These are phyloP conservation scores for Pharnaceum exiguum DNA, from an alignment of 148 eudicot species.

Conservation along the genomic window DNA sequence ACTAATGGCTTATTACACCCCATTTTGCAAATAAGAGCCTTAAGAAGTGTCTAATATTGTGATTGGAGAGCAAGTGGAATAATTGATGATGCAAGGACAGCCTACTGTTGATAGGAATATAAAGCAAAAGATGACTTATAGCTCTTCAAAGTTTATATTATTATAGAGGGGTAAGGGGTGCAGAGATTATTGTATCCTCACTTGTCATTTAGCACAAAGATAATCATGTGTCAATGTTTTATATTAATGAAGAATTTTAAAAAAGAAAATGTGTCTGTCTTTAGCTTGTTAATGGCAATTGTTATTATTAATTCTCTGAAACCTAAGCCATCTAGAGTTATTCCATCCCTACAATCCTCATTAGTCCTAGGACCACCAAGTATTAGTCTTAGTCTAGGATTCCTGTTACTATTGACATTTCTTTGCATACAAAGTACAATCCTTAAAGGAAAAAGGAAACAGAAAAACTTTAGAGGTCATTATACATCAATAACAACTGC, in stretches of 20 bases:
- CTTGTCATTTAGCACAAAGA: slow-evolving; percentile 27
- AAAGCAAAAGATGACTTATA: slow-evolving; percentile 12
- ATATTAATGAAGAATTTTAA: neutral
- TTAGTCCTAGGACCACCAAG: slow-evolving; percentile 14
- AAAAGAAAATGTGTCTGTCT: slow-evolving; percentile 8
- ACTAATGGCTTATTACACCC: slow-evolving; percentile 28
- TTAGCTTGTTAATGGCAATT: slow-evolving; percentile 12
- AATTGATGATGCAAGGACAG: neutral
- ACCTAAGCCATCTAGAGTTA: neutral
- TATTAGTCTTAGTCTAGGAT: slow-evolving; percentile 9
- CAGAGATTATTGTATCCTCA: slow-evolving; percentile 16
- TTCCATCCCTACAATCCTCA: neutral
- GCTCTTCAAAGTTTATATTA: neutral
- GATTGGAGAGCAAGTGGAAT: neutral
- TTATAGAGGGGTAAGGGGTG: neutral
- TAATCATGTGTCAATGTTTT: slow-evolving; percentile 12
- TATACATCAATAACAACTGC: neutral
- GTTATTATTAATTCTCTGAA: slow-evolving; percentile 6
- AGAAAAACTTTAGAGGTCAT: neutral
- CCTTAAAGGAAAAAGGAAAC: neutral
- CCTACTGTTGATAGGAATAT: slow-evolving; percentile 15
- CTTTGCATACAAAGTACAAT: neutral
- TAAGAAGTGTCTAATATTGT: neutral
- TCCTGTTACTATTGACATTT: neutral
- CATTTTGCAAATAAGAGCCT: slow-evolving; percentile 20